Conservation (phyloP, 345 rosid genomes). For the Hypericum androsaemum region DNA sequence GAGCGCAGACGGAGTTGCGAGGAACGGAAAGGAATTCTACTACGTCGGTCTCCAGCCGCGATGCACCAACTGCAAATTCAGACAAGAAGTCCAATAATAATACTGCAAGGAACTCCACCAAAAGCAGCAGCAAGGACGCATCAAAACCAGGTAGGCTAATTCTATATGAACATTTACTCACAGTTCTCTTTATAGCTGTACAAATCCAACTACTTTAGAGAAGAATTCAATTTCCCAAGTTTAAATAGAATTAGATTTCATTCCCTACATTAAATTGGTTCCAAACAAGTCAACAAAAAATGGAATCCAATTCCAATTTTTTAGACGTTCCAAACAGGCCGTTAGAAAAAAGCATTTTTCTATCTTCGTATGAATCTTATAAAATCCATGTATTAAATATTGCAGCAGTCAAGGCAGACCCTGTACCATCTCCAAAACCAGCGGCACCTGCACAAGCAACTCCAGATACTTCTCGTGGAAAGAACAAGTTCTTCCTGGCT, state of each 20-base stretch:
- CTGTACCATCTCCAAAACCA: conserved; percentile 17
- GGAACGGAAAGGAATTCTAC: conserved; percentile 27
- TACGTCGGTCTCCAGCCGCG: conserved; percentile 13
- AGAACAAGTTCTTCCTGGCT: conserved; percentile 44
- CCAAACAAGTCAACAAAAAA: too few relatives aligned
- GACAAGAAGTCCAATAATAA: conserved; percentile 16
- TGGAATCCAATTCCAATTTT: too few relatives aligned
- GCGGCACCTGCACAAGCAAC: conserved; percentile 11
- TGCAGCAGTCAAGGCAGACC: conserved; percentile 29
- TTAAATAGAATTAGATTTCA: too few relatives aligned
- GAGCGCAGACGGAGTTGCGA: conserved; percentile 18
- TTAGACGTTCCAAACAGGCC: too few relatives aligned
- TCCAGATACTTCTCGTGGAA: conserved; percentile 27
- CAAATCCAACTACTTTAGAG: too few relatives aligned
- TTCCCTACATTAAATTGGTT: too few relatives aligned
- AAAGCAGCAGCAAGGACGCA: conserved; percentile 11
- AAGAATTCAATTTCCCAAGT: too few relatives aligned
- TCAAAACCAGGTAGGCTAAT: conserved; percentile 31
- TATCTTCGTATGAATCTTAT: too few relatives aligned
- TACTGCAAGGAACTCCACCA: conserved; percentile 17
- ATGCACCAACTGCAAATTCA: conserved; percentile 11
- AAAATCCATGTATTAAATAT: not conserved
- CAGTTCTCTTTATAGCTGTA: not conserved
- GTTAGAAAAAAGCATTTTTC: too few relatives aligned
- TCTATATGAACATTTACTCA: too few relatives aligned